phyloP scores from a whole-genome alignment of 306 rosid genomes.

The Citrullus amarus region DNA sequence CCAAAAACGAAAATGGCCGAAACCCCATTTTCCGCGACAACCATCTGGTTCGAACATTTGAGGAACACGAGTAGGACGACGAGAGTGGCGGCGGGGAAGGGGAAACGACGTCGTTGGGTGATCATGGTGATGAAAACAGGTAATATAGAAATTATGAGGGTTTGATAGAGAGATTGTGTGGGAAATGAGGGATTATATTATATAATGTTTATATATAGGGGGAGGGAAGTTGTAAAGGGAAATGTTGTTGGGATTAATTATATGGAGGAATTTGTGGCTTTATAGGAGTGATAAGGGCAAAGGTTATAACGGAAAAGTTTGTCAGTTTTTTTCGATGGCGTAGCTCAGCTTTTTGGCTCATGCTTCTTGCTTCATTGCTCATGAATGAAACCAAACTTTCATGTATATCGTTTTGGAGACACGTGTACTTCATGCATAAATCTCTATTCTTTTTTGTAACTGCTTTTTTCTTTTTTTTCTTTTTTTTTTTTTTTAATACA shows the following conservation, averaged over 20 bases:
- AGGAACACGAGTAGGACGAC: slow-evolving; percentile 5
- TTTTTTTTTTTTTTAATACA: no score
- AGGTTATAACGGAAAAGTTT: neutral
- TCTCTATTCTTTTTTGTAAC: neutral
- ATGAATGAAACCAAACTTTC: neutral
- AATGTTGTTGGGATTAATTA: neutral
- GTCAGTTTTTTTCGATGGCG: neutral
- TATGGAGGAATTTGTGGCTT: neutral
- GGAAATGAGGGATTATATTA: neutral
- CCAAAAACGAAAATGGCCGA: slow-evolving; percentile 77
- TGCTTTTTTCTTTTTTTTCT: neutral
- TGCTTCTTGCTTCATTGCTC: neutral
- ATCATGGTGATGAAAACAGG: neutral
- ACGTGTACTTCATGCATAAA: slow-evolving; percentile 2
- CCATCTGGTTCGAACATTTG: slow-evolving; percentile 8
- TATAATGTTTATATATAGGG: neutral
- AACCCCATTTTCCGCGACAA: slow-evolving; percentile 22
- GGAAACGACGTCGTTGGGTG: neutral
- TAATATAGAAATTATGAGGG: neutral
- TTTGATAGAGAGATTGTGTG: neutral
- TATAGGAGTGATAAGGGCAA: neutral
- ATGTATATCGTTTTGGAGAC: neutral
- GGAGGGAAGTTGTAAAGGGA: neutral
- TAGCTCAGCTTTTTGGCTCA: neutral
- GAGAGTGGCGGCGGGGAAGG: neutral